A percentile compares a stretch with the other conserved stretches of the same genome.
These are phyloP conservation scores for Sporothrix globosa DNA, from an alignment of 2,329 filamentous ascomycete genomes.

Conservation along the genomic window DNA sequence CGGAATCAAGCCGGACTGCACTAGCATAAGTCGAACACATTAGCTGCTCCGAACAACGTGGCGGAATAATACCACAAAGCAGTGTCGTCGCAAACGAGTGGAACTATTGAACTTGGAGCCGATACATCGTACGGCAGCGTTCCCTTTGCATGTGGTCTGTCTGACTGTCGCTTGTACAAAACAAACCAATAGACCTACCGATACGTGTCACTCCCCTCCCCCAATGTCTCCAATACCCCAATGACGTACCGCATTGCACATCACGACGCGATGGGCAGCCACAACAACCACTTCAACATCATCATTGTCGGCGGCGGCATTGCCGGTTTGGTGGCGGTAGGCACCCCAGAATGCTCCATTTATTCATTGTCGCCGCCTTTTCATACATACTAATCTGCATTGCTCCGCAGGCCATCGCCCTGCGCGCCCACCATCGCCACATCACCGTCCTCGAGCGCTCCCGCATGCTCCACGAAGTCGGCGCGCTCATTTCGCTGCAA, in stretches of 20 bases:
- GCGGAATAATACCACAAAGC: not conserved
- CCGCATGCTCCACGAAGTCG: not conserved
- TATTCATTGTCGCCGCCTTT: not conserved
- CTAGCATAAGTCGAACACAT: not conserved
- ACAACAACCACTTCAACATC: not conserved
- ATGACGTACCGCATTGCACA: not conserved
- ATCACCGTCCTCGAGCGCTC: slow-evolving; percentile 10
- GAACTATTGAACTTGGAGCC: not conserved
- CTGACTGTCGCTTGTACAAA: not conserved
- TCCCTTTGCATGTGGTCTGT: too few species aligned
- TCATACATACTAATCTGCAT: not conserved
- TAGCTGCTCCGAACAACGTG: not conserved
- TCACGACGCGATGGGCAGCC: not conserved
- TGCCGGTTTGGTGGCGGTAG: not conserved
- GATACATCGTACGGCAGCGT: not conserved
- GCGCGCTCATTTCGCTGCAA: not conserved
- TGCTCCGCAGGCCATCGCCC: not conserved
- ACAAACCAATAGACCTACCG: not conserved
- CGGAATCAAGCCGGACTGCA: not conserved
- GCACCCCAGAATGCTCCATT: not conserved
- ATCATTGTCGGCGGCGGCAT: slow-evolving; percentile 13
- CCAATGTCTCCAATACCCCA: not conserved
- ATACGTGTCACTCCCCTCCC: too few species aligned
- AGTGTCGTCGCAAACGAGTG: too few species aligned
- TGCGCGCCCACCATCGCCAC: not conserved